Percentiles rank a stretch among this genome's conserved stretches.
These are phyloP conservation scores for Fusarium chlamydosporum DNA, from an alignment of 2,329 filamentous ascomycete genomes.

Conservation along the genomic window DNA sequence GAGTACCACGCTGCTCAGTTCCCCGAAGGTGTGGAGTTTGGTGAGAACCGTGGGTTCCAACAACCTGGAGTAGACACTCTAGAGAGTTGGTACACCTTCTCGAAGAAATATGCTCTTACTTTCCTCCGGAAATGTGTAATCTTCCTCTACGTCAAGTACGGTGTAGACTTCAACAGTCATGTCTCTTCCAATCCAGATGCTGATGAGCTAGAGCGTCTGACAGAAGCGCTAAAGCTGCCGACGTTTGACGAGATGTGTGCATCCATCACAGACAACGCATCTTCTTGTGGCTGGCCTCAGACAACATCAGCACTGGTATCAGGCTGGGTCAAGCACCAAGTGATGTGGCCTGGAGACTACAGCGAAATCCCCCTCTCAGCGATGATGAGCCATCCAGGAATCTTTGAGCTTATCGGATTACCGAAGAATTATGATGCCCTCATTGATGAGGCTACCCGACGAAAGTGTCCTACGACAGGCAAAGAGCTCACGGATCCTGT, in stretches of 20 bases:
- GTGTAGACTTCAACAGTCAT: constrained; percentile 85
- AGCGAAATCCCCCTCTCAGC: constrained; percentile 59
- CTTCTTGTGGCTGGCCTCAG: constrained; percentile 65
- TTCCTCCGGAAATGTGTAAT: constrained; percentile 90
- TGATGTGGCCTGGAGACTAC: constrained; percentile 56
- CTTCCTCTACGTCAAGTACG: constrained; percentile 88
- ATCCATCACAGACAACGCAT: constrained; percentile 64
- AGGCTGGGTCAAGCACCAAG: constrained; percentile 82
- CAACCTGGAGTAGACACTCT: constrained; percentile 69
- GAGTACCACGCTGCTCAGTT: constrained; percentile 56
- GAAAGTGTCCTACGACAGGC: constrained; percentile 88
- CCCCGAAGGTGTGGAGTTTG: constrained; percentile 43
- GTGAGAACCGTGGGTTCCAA: constrained; percentile 65
- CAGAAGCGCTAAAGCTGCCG: constrained; percentile 80
- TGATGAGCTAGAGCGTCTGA: constrained; percentile 86
- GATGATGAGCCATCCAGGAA: constrained; percentile 82
- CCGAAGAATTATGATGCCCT: constrained; percentile 93
- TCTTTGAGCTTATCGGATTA: constrained; percentile 93
- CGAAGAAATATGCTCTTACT: constrained; percentile 86
- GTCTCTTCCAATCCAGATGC: constrained; percentile 73
- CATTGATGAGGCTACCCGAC: constrained; percentile 89
- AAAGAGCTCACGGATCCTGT: constrained; percentile 93
- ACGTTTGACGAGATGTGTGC: constrained; percentile 83
- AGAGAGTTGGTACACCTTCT: constrained; percentile 70
- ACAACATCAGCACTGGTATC: constrained; percentile 63